Percentiles rank a stretch among this genome's conserved stretches.
These are phyloP conservation scores for Aspergillus pseudonomiae DNA, from an alignment of 2,329 filamentous ascomycete genomes.

Conservation along the genomic window DNA sequence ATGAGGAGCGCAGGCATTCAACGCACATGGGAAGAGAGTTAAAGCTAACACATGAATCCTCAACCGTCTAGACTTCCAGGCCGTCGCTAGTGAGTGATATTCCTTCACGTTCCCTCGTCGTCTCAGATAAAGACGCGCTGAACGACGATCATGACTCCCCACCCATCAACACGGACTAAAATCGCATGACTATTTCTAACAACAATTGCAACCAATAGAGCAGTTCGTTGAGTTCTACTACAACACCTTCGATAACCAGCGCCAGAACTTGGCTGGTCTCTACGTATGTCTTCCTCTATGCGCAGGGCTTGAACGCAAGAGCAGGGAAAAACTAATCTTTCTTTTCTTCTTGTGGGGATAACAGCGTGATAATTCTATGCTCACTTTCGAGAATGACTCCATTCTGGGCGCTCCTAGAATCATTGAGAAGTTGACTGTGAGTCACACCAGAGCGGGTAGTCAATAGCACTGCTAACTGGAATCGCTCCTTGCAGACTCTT, in stretches of 20 bases:
- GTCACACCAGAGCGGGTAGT: constrained; percentile 30
- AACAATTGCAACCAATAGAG: constrained; percentile 55
- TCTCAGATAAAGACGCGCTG: not conserved
- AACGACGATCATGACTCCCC: not conserved
- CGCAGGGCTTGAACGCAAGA: not conserved
- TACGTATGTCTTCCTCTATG: constrained; percentile 66
- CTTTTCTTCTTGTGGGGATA: constrained; percentile 5
- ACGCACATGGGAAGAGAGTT: not conserved
- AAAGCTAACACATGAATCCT: not conserved
- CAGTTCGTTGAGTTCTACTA: constrained; percentile 93
- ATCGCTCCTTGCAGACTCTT: constrained; percentile 59
- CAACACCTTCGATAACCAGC: constrained; percentile 77
- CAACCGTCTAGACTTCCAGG: constrained; percentile 36
- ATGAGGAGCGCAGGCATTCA: not conserved
- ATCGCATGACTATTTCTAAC: constrained; percentile 20
- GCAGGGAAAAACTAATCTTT: constrained; percentile 12
- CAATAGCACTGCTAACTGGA: constrained; percentile 9
- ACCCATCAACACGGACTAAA: not conserved
- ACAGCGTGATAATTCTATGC: constrained; percentile 82
- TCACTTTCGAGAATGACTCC: constrained; percentile 82
- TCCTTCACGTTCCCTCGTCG: not conserved
- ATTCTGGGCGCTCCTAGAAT: constrained; percentile 68
- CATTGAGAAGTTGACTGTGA: constrained; percentile 78
- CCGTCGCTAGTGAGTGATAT: constrained; percentile 43
- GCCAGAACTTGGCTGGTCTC: constrained; percentile 66